Base-by-base conservation (phyloP, 768 basidiomycete genomes). In the Russula virescens region DNA sequence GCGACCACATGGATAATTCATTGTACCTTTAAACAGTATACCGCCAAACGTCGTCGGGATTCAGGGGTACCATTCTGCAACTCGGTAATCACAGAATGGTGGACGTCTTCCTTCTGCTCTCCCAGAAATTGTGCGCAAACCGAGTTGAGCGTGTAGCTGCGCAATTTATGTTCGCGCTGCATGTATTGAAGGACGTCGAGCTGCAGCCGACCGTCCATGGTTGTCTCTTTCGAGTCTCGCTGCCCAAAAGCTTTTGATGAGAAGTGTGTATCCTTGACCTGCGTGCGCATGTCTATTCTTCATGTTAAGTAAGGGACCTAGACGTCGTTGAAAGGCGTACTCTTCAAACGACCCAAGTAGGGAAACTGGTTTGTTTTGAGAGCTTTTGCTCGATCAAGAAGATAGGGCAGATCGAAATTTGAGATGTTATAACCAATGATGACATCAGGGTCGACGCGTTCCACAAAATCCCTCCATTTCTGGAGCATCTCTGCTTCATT, bases 51-150 rank as follows among this genome's bases (percentile, higher is more conserved):
- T 45, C 97, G 80, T 51, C 97, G 76, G 2, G 94, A 94, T 73
- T 99, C 96, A 0, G 94, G 82, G 0, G 91, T 96, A 68, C 96
- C 95, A 69, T 98, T 98, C 74, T 99, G 97, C 49, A 99, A 75
- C 54, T 98, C 95, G 0, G 97, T 98, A 69, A 99, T 99, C 66
- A 97, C 94, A 1, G 96, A 98, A 72, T 98, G 87, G 70, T 98
- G 97, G 21, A 99, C 97, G 66, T 99, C 97, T 73, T 99, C 97
- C 73, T 99, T 99, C 74, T 99, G 97, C 74, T 99, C 97, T 31
- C 94, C 95, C 4, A 99, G 79, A 73, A 99, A 99, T 69, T 96
- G 91, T 1, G 97, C 89, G 70, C 97, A 99, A 59, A 99, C 97
- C 5, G 97, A 89, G 73, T 99, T 99, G 68, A 99, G 86, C 3